Conservation (phyloP, 345 rosid species). For the Punica granatum region DNA sequence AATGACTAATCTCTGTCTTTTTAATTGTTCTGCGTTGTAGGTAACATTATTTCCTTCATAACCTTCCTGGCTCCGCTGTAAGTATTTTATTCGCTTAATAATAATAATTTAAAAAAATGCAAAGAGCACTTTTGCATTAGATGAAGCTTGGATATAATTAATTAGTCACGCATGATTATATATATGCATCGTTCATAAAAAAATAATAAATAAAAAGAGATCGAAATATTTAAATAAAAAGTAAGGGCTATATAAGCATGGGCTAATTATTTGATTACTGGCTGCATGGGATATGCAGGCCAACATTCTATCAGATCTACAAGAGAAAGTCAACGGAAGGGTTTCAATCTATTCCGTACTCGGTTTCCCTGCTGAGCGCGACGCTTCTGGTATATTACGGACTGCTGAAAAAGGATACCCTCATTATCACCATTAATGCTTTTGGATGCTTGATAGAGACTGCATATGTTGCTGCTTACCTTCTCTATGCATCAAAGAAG, state of each 20-base stretch:
- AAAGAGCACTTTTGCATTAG: no score
- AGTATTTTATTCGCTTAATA: constrained; percentile 7
- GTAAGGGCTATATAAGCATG: no score
- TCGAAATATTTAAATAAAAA: no score
- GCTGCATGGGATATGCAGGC: constrained; percentile 25
- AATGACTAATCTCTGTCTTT: no score
- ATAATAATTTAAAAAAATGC: no score
- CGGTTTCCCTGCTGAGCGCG: constrained; percentile 58
- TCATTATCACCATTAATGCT: constrained; percentile 60
- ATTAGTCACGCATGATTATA: no score
- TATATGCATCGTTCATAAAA: no score
- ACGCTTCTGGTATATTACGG: constrained; percentile 81
- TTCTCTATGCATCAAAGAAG: constrained; percentile 57
- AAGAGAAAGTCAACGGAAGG: constrained; percentile 66
- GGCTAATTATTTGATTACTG: no score
- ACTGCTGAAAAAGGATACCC: constrained; percentile 23
- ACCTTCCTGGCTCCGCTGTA: constrained; percentile 70
- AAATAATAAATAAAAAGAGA: no score
- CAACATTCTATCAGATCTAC: constrained; percentile 50
- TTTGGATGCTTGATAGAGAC: constrained; percentile 35
- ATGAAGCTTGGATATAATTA: no score
- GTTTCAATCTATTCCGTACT: constrained; percentile 69
- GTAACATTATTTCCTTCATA: constrained; percentile 54
- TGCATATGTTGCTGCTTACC: constrained; percentile 37
- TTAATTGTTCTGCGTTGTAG: constrained; percentile 22